Conservation (phyloP, 495 filamentous ascomycete species). For the Pyrenula massariospora region DNA sequence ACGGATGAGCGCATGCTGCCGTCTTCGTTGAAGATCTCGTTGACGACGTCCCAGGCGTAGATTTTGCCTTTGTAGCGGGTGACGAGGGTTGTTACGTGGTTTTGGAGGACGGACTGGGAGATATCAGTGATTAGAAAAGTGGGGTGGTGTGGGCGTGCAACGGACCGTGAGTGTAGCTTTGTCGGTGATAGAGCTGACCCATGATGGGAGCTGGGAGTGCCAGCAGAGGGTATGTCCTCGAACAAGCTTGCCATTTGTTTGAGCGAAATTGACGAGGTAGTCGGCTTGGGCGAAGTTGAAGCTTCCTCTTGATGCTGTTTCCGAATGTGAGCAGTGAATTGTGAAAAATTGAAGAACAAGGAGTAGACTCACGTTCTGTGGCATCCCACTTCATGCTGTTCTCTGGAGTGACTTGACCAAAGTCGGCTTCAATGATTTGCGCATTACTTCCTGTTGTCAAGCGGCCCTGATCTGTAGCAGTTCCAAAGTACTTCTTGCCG, state of each 20-base stretch:
- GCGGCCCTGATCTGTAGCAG: conserved; percentile 11
- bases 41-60: conserved; percentile 53
- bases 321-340: conserved; percentile 8
- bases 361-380: conserved; percentile 19
- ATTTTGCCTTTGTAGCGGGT: conserved; percentile 29
- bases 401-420: conserved; percentile 39
- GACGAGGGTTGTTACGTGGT: conserved; percentile 16
- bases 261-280: conserved; percentile 34
- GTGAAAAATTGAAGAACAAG: not conserved
- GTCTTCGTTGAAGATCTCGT: conserved; percentile 59
- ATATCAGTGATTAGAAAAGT: too few species aligned
- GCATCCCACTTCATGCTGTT: conserved; percentile 48
- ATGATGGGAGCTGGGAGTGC: conserved; percentile 41
- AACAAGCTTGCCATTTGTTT: conserved; percentile 30
- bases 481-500: conserved; percentile 15
- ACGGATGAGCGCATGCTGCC: conserved; percentile 44
- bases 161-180: conserved; percentile 21
- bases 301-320: conserved; percentile 18
- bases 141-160: too few species aligned
- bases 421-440: conserved; percentile 31
- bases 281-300: conserved; percentile 33
- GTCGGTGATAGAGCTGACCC: conserved; percentile 33
- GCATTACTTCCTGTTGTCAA: conserved; percentile 8
- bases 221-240: conserved; percentile 42
- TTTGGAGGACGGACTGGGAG: conserved; percentile 21